Evolutionary conservation across 768 basidiomycete species (phyloP).

Genomic region (Boletus pseudo-olivaceus): DNA sequence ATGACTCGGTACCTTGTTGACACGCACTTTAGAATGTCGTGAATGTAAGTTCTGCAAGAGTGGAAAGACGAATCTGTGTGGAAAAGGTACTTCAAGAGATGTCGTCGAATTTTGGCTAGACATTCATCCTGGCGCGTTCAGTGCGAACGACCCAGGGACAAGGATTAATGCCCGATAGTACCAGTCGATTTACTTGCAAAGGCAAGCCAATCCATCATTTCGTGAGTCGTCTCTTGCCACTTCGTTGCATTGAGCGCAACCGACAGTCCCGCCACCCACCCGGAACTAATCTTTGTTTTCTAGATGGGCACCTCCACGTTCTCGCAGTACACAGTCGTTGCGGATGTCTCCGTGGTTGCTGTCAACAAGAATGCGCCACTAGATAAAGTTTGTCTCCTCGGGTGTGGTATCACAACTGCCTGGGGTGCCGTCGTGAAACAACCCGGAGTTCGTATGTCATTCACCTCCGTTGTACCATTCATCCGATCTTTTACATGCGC

Average conservation of each 20-base stretch:
- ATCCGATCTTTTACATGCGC: neutral
- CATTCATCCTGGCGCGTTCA: slow-evolving; percentile 27
- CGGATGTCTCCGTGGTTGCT: slow-evolving; percentile 93
- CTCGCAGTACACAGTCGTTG: slow-evolving; percentile 99
- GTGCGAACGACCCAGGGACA: slow-evolving; percentile 92
- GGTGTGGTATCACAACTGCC: slow-evolving; percentile 97
- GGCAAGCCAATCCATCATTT: slow-evolving; percentile 90
- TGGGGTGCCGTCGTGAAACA: slow-evolving; percentile 96
- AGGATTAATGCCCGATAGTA: slow-evolving; percentile 92
- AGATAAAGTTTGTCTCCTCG: slow-evolving; percentile 95
- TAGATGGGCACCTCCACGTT: slow-evolving; percentile 99
- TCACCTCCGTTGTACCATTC: neutral
- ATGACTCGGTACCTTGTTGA: neutral
- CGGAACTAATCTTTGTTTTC: neutral
- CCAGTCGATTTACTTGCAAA: slow-evolving; percentile 83
- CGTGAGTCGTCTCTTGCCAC: slow-evolving; percentile 44
- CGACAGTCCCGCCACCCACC: neutral
- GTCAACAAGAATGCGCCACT: slow-evolving; percentile 84
- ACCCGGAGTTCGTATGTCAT: slow-evolving; percentile 67
- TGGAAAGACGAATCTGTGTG: slow-evolving; percentile 98
- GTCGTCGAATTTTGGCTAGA: neutral
- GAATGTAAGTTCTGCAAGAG: slow-evolving; percentile 99
- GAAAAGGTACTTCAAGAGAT: slow-evolving; percentile 56
- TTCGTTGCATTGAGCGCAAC: neutral
- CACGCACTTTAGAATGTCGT: slow-evolving; percentile 61